Percentiles rank a stretch among this genome's conserved stretches.
phyloP scores from a whole-genome alignment of 2,329 filamentous ascomycete species.

The Tricladium varicosporioides region DNA sequence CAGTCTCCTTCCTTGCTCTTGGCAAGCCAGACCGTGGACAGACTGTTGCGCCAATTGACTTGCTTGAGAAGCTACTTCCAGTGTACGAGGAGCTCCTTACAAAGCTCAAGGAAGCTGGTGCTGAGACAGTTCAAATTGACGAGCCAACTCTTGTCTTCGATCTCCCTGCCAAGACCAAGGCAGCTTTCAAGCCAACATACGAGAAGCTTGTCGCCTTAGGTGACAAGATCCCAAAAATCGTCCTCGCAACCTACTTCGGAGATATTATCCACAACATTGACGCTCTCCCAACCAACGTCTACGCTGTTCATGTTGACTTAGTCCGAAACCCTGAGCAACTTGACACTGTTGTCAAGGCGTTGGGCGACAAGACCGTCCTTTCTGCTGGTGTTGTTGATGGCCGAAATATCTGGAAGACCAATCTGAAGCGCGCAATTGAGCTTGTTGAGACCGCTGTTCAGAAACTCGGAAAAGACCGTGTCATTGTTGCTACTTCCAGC shows the following conservation, averaged over 20 bases:
- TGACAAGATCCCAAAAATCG: constrained; percentile 78
- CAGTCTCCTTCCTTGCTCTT: constrained; percentile 95
- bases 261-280: constrained; percentile 99
- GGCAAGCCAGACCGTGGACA: constrained; percentile 98
- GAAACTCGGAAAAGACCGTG: constrained; percentile 95
- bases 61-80: constrained; percentile 89
- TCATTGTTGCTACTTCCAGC: constrained; percentile 94
- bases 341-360: constrained; percentile 74
- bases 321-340: constrained; percentile 99
- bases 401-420: constrained; percentile 99
- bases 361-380: constrained; percentile 85
- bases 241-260: constrained; percentile 97
- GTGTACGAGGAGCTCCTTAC: constrained; percentile 90
- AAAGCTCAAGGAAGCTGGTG: constrained; percentile 94
- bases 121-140: constrained; percentile 95
- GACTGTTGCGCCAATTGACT: constrained; percentile 86
- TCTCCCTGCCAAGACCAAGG: constrained; percentile 84
- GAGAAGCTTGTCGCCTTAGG: constrained; percentile 79
- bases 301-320: constrained; percentile 91
- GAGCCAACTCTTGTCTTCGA: constrained; percentile 97
- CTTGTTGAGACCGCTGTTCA: constrained; percentile 85
- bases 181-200: constrained; percentile 96
- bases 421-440: constrained; percentile 94
- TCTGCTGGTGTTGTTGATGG: constrained; percentile 97
- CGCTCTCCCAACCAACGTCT: constrained; percentile 73